Evolutionary conservation across 1,139 yeast species (phyloP).

Genomic region (Pichia sp.): DNA sequence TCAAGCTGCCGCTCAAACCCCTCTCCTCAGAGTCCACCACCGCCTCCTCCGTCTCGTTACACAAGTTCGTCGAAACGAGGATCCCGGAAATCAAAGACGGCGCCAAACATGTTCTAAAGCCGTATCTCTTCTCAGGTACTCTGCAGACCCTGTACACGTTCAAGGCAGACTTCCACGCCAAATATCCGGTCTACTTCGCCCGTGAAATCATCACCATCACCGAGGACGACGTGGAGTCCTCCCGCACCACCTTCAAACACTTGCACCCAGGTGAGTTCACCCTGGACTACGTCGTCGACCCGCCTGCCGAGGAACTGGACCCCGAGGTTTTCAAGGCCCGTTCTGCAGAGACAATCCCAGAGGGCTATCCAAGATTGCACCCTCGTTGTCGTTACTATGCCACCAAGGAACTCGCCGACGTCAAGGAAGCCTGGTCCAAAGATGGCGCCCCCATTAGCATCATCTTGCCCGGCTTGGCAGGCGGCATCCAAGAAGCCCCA

Average conservation of each 20-base stretch:
- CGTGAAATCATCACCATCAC: constrained; percentile 59
- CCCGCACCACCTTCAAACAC: constrained; percentile 17
- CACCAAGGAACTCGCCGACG: constrained; percentile 41
- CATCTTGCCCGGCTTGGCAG: constrained; percentile 79
- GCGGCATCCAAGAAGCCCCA: constrained; percentile 88
- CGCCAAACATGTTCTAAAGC: constrained; percentile 53
- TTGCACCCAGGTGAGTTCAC: constrained; percentile 58
- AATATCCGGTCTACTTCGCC: constrained; percentile 65
- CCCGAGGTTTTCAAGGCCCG: constrained; percentile 45
- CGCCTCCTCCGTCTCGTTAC: constrained; percentile 31
- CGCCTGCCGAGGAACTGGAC: constrained; percentile 29
- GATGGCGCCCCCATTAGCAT: constrained; percentile 58
- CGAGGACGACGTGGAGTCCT: constrained; percentile 32
- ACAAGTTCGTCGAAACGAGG: constrained; percentile 37
- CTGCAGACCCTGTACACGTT: constrained; percentile 71
- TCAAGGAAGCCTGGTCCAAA: constrained; percentile 27
- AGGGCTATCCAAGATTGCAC: constrained; percentile 69
- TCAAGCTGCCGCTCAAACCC: constrained; percentile 37
- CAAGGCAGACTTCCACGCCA: constrained; percentile 47
- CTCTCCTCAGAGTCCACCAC: constrained; percentile 20
- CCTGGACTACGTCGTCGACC: constrained; percentile 66
- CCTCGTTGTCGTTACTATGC: constrained; percentile 72
- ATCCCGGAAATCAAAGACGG: constrained; percentile 46
- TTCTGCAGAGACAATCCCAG: constrained; percentile 53
- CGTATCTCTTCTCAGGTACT: constrained; percentile 65